These are phyloP conservation scores for Incumbomyces lentus DNA, from an alignment of 2,329 filamentous ascomycete genomes.

Conservation along the genomic window DNA sequence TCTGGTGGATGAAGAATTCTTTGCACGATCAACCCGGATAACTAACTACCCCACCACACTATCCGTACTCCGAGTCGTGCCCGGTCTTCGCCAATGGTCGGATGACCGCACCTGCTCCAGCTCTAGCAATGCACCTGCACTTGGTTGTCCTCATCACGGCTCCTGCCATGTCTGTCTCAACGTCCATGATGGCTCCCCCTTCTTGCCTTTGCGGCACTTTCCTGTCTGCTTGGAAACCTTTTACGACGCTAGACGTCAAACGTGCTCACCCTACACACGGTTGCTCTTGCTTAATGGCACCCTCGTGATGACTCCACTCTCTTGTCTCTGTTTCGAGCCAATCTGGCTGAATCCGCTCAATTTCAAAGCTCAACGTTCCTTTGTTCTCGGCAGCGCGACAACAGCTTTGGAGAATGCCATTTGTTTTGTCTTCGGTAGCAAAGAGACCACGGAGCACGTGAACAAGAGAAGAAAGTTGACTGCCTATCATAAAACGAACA, in stretches of 20 bases:
- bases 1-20: neutral
- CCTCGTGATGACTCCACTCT: constrained; percentile 4
- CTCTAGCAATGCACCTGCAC: neutral
- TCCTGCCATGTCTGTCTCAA: constrained; percentile 4
- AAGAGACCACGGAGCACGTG: constrained; percentile 5
- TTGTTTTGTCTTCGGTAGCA: constrained; percentile 15
- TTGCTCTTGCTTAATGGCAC: neutral
- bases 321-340: constrained; percentile 3
- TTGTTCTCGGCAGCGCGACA: neutral
- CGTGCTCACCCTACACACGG: neutral
- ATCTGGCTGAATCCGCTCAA: neutral
- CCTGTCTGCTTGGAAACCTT: neutral
- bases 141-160: neutral
- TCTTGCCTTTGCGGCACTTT: neutral
- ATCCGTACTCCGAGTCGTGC: neutral
- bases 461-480: constrained; percentile 18
- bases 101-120: constrained; percentile 6
- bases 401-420: constrained; percentile 16
- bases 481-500: constrained; percentile 8
- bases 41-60: constrained; percentile 1
- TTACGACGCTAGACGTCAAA: neutral
- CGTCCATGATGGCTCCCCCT: constrained; percentile 8
- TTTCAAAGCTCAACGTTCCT: neutral
- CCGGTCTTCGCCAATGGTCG: constrained; percentile 4
- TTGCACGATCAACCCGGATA: neutral